phyloP scores from a whole-genome alignment of 768 basidiomycete species.

The Leccinum barrowsii region DNA sequence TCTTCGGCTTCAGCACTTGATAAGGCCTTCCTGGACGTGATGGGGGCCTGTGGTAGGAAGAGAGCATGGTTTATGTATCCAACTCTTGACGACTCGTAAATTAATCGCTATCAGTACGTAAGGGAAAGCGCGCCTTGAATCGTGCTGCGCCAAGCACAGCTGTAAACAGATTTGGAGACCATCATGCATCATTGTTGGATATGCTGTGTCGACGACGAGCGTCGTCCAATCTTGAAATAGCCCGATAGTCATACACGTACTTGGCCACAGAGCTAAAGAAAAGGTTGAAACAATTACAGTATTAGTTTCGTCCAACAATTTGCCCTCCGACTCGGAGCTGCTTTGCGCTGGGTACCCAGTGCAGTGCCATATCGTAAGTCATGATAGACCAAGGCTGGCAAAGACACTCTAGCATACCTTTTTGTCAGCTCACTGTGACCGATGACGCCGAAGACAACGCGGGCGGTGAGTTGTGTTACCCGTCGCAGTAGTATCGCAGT shows the following conservation, averaged over 20 bases:
- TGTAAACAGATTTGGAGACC: neutral
- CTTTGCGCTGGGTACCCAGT: neutral
- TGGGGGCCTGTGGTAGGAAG: neutral
- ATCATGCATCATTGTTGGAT: neutral
- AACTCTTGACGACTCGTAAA: neutral
- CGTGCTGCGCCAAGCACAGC: neutral
- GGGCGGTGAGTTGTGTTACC: neutral
- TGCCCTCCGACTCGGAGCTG: neutral
- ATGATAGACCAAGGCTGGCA: too few relatives aligned
- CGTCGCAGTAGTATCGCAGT: neutral
- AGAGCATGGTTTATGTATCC: neutral
- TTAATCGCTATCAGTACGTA: neutral
- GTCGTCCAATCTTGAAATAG: neutral
- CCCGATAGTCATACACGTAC: neutral
- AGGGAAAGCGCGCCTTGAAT: neutral
- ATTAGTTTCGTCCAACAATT: neutral
- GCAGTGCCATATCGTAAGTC: too few relatives aligned
- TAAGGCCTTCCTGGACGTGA: neutral
- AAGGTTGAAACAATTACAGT: neutral
- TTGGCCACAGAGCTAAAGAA: too few relatives aligned
- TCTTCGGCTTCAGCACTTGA: neutral
- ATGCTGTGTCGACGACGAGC: neutral
- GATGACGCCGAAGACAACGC: neutral
- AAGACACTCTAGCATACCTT: neutral
- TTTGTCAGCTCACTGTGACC: neutral